These are phyloP conservation scores for Tuber brumale DNA, from an alignment of 495 filamentous ascomycete species.

Conservation along the genomic window DNA sequence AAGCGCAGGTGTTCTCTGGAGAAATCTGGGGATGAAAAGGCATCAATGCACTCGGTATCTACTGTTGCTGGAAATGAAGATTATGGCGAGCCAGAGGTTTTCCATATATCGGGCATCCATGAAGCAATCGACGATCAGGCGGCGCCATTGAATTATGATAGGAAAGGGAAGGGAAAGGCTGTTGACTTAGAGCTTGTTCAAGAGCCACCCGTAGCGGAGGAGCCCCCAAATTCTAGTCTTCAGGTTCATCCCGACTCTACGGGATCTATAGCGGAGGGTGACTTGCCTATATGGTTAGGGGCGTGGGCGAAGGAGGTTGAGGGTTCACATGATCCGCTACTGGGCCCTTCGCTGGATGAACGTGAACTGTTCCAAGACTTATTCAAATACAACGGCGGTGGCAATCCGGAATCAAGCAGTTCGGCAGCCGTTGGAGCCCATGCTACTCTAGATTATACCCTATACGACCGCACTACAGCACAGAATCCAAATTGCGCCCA, in stretches of 20 bases:
- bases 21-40: conserved; percentile 9
- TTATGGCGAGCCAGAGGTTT: conserved; percentile 24
- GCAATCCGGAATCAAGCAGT: background rate
- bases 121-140: background rate
- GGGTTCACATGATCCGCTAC: background rate
- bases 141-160: background rate
- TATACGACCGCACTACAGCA: background rate
- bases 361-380: background rate
- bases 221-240: background rate
- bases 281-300: background rate
- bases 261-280: background rate
- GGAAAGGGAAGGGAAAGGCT: background rate
- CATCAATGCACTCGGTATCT: background rate
- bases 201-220: background rate
- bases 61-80: conserved; percentile 4
- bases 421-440: background rate
- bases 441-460: background rate
- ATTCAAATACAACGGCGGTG: background rate
- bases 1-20: conserved; percentile 29
- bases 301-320: background rate
- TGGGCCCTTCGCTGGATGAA: background rate
- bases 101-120: conserved; percentile 24
- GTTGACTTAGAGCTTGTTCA: background rate
- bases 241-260: background rate
- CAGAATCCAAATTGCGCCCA: background rate